Conservation (phyloP, 106 monocot species). For the Dendrobium nobile region DNA sequence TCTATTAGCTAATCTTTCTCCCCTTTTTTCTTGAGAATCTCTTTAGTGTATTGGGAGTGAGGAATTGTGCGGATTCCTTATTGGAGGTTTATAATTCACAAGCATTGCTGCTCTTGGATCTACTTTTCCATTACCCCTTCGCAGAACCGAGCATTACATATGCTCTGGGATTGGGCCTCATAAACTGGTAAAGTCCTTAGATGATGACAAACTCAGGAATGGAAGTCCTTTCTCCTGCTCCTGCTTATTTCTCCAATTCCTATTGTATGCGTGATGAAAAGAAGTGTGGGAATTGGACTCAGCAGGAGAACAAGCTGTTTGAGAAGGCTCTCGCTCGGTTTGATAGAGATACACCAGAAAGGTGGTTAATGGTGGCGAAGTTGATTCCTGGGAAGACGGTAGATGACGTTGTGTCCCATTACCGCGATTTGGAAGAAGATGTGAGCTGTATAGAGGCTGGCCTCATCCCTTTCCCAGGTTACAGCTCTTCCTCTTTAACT, state of each 20-base stretch:
- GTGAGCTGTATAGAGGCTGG: conserved; percentile 73
- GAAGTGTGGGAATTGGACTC: conserved; percentile 37
- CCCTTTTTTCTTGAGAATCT: neutral
- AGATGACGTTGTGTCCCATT: conserved; percentile 49
- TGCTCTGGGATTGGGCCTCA: neutral
- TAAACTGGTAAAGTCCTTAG: neutral
- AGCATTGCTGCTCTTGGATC: neutral
- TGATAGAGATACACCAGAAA: conserved; percentile 48
- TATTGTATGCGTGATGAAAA: conserved; percentile 16
- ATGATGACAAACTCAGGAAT: conserved; percentile 23
- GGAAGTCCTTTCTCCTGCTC: conserved; percentile 15
- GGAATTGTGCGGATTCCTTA: conserved; percentile 6
- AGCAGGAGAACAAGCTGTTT: conserved; percentile 77
- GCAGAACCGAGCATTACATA: neutral
- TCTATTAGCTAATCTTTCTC: neutral
- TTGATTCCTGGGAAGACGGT: conserved; percentile 58
- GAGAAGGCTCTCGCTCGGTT: conserved; percentile 60
- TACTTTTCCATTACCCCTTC: neutral
- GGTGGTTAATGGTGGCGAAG: conserved; percentile 53
- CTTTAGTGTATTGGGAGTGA: neutral
- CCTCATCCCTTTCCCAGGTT: conserved; percentile 49
- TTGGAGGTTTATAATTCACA: neutral
- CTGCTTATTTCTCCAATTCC: conserved; percentile 25
- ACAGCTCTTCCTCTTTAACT: conserved; percentile 32
- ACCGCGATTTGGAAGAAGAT: conserved; percentile 63